Percentiles rank a stretch among this genome's conserved stretches.
phyloP scores from a whole-genome alignment of 805 yeast species.

The Spathaspora girioi region DNA sequence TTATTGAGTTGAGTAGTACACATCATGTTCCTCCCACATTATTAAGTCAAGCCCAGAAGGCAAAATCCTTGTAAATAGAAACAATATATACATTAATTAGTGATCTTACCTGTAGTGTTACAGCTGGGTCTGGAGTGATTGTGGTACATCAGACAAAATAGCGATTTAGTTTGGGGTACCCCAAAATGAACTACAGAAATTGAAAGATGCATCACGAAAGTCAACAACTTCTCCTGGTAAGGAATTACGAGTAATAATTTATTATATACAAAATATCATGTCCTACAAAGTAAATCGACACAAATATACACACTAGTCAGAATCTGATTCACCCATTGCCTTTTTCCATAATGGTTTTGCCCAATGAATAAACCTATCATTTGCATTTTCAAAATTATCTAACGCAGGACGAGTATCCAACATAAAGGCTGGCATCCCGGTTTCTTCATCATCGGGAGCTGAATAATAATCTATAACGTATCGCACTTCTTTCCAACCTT shows the following conservation, averaged over 20 bases:
- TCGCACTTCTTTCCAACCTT: slow-evolving; percentile 68
- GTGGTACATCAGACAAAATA: no score
- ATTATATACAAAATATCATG: neutral
- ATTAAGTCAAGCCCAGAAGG: neutral
- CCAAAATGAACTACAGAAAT: no score
- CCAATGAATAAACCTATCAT: slow-evolving; percentile 71
- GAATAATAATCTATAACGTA: slow-evolving; percentile 94
- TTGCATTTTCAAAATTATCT: slow-evolving; percentile 59
- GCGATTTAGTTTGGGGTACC: no score
- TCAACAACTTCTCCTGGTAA: neutral
- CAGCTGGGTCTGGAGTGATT: no score
- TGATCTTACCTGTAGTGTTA: no score
- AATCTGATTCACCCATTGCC: slow-evolving; percentile 58
- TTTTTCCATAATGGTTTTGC: slow-evolving; percentile 60
- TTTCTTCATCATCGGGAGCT: slow-evolving; percentile 85
- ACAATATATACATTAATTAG: neutral
- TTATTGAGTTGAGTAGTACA: neutral
- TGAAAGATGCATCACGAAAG: no score
- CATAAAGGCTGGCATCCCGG: slow-evolving; percentile 87
- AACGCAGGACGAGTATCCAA: slow-evolving; percentile 95
- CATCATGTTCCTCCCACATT: neutral
- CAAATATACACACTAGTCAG: slow-evolving; percentile 2
- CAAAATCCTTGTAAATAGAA: neutral
- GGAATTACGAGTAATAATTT: neutral
- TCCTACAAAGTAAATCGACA: neutral